Conservation (phyloP, 2,329 filamentous ascomycete species). For the Orbilia blumenaviensis region DNA sequence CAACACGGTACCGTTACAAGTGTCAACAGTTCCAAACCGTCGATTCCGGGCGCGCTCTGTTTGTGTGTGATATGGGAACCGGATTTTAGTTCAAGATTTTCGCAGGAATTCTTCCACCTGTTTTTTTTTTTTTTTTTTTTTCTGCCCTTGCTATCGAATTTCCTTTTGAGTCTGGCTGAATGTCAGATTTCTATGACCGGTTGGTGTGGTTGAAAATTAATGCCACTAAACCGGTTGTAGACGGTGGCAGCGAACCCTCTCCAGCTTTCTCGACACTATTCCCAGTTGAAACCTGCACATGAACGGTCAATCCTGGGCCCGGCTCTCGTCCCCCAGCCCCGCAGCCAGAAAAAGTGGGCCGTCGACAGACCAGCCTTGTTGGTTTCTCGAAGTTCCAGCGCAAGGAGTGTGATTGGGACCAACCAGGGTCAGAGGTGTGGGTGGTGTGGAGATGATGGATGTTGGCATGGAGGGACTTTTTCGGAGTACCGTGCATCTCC, state of each 20-base stretch:
- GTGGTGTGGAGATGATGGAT: slow-evolving; percentile 48
- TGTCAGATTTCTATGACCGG: slow-evolving; percentile 34
- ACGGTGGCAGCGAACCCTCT: slow-evolving; percentile 49
- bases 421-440: slow-evolving; percentile 49
- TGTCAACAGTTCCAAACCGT: slow-evolving; percentile 13
- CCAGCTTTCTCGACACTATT: slow-evolving; percentile 43
- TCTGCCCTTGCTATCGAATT: slow-evolving; percentile 52
- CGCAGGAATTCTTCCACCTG: slow-evolving; percentile 48
- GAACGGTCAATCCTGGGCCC: slow-evolving; percentile 54
- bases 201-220: slow-evolving; percentile 49
- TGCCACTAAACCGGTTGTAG: slow-evolving; percentile 45
- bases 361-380: slow-evolving; percentile 52
- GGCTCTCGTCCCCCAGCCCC: slow-evolving; percentile 54
- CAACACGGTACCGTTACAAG: slow-evolving; percentile 23
- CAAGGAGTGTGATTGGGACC: slow-evolving; percentile 48
- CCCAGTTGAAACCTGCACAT: slow-evolving; percentile 55
- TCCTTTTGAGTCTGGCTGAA: slow-evolving; percentile 47
- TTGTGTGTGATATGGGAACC: slow-evolving; percentile 25
- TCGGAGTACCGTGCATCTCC: slow-evolving; percentile 54
- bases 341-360: slow-evolving; percentile 54
- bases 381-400: slow-evolving; percentile 55
- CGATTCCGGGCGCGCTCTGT: slow-evolving; percentile 16
- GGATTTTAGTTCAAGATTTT: slow-evolving; percentile 40
- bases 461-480: slow-evolving; percentile 47
- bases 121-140: not conserved